Percentiles rank a stretch among this genome's conserved stretches.
Conservation (phyloP, 805 yeast species). For the Suhomyces tanzawaensis region DNA sequence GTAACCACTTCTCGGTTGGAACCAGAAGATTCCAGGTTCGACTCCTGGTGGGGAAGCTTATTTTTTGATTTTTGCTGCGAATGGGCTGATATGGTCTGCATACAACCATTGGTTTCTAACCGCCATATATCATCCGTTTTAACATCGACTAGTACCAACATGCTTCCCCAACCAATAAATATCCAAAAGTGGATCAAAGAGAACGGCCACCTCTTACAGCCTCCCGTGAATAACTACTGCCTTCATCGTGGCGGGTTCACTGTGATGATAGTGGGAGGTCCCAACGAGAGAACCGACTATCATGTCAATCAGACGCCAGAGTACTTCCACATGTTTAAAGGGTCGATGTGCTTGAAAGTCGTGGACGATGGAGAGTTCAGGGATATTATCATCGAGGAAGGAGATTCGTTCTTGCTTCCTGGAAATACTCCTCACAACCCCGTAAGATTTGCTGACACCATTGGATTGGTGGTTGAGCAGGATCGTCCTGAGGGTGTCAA, state of each 20-base stretch:
- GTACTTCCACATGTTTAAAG: slow-evolving; percentile 86
- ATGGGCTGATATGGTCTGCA: neutral
- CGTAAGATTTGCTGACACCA: slow-evolving; percentile 77
- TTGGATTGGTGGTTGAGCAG: slow-evolving; percentile 90
- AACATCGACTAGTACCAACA: slow-evolving; percentile 17
- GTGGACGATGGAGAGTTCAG: slow-evolving; percentile 69
- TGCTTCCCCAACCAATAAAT: slow-evolving; percentile 70
- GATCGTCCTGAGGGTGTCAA: slow-evolving; percentile 72
- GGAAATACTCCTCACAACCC: slow-evolving; percentile 88
- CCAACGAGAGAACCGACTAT: slow-evolving; percentile 89
- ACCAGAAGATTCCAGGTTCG: slow-evolving; percentile 54
- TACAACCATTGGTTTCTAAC: neutral
- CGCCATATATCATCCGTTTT: neutral
- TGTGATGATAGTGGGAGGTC: slow-evolving; percentile 95
- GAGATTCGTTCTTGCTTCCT: slow-evolving; percentile 86
- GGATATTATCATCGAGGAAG: slow-evolving; percentile 75
- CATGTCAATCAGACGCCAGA: slow-evolving; percentile 95
- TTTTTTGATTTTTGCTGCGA: slow-evolving; percentile 2
- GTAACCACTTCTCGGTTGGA: slow-evolving; percentile 43
- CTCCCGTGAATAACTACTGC: slow-evolving; percentile 91
- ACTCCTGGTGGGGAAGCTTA: slow-evolving; percentile 51
- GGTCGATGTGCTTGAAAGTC: slow-evolving; percentile 78
- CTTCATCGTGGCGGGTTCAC: slow-evolving; percentile 90
- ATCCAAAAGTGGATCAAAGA: slow-evolving; percentile 78
- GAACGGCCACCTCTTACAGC: slow-evolving; percentile 71